Percentiles rank a stretch among this genome's conserved stretches.
Conservation (phyloP, 768 basidiomycete genomes). For the Boletus edulis region DNA sequence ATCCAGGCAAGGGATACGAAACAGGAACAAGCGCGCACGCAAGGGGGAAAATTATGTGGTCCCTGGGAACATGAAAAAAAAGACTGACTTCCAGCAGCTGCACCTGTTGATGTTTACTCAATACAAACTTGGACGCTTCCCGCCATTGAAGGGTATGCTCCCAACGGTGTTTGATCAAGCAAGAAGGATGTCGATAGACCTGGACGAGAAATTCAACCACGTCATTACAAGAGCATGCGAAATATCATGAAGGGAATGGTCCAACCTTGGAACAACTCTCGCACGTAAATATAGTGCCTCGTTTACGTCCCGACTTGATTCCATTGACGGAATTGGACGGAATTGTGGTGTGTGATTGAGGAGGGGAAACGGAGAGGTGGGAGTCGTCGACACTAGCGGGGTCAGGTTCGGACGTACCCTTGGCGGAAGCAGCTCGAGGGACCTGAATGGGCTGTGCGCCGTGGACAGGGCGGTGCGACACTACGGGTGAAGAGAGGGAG, state of each 20-base stretch:
- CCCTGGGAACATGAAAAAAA: background rate
- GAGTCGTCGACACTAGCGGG: slow-evolving; percentile 16
- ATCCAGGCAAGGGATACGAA: background rate
- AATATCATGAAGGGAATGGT: background rate
- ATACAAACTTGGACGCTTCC: slow-evolving; percentile 83
- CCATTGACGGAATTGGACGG: slow-evolving; percentile 11
- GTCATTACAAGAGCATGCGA: slow-evolving; percentile 2
- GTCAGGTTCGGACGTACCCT: slow-evolving; percentile 5
- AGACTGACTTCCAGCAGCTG: slow-evolving; percentile 80
- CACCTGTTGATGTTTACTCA: slow-evolving; percentile 97
- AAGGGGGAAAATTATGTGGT: background rate
- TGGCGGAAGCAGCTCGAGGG: background rate
- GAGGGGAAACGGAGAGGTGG: slow-evolving; percentile 9
- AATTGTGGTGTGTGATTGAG: slow-evolving; percentile 3
- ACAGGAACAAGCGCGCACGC: background rate
- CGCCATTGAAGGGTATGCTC: slow-evolving; percentile 97
- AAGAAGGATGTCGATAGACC: slow-evolving; percentile 91
- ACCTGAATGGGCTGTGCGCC: slow-evolving; percentile 16
- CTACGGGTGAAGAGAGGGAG: slow-evolving; percentile 40
- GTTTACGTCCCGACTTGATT: slow-evolving; percentile 60
- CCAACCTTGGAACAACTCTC: slow-evolving; percentile 91
- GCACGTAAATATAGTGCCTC: slow-evolving; percentile 85
- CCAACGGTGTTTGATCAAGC: slow-evolving; percentile 97
- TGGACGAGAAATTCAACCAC: slow-evolving; percentile 27
- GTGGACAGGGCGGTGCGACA: slow-evolving; percentile 20